These are phyloP conservation scores for Clonostachys chloroleuca DNA, from an alignment of 2,329 filamentous ascomycete genomes.

Conservation along the genomic window DNA sequence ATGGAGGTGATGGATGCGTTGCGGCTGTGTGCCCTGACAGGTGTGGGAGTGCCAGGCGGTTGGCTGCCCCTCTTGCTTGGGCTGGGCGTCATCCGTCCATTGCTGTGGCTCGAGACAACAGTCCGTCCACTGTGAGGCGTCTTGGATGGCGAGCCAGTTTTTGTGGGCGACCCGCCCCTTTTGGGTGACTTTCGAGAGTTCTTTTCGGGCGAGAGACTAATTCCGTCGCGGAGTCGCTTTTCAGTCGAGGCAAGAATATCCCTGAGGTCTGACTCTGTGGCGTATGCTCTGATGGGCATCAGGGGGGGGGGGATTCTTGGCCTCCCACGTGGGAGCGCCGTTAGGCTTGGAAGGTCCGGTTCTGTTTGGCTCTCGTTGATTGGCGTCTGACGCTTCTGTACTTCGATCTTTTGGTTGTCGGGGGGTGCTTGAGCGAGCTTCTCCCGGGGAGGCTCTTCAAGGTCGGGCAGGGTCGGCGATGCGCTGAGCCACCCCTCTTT, in stretches of 20 bases:
- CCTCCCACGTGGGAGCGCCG: neutral
- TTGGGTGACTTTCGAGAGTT: slow-evolving; percentile 16
- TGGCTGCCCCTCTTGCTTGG: slow-evolving; percentile 17
- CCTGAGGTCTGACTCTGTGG: slow-evolving; percentile 41
- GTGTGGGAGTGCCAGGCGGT: slow-evolving; percentile 5
- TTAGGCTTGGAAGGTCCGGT: slow-evolving; percentile 6
- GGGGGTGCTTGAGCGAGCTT: slow-evolving; percentile 2
- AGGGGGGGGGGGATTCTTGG: neutral
- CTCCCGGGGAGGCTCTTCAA: neutral
- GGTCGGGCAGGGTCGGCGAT: slow-evolving; percentile 28
- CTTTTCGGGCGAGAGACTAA: slow-evolving; percentile 20
- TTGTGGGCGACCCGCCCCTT: slow-evolving; percentile 13
- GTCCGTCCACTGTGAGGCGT: slow-evolving; percentile 17
- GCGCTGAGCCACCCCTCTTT: slow-evolving; percentile 6
- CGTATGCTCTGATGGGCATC: neutral
- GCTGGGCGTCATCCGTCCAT: slow-evolving; percentile 11
- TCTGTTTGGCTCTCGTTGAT: slow-evolving; percentile 12
- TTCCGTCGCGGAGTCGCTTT: slow-evolving; percentile 38
- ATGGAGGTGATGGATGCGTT: slow-evolving; percentile 22
- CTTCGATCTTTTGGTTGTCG: slow-evolving; percentile 1
- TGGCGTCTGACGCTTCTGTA: slow-evolving; percentile 6
- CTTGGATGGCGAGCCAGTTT: slow-evolving; percentile 4
- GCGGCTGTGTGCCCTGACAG: slow-evolving; percentile 7
- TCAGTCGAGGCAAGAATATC: slow-evolving; percentile 50
- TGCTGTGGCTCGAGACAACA: neutral